phyloP scores from a whole-genome alignment of 208 protist species.

The Zelonia costaricensis region DNA sequence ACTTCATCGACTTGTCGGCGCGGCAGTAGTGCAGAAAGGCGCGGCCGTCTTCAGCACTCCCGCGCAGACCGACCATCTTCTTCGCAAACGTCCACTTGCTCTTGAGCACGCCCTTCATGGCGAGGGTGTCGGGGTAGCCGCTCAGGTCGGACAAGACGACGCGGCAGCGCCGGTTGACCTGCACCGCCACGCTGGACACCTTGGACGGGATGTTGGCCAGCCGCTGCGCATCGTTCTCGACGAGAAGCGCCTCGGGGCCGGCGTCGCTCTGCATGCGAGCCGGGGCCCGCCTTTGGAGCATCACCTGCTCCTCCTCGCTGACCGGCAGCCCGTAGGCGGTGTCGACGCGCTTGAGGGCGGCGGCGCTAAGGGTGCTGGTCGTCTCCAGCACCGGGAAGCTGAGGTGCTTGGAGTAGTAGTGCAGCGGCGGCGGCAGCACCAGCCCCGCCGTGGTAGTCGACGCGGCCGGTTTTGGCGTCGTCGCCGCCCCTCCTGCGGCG shows the following conservation, averaged over 20 bases:
- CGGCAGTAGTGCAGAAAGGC: conserved; percentile 71
- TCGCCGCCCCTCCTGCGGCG: background rate
- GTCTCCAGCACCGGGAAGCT: conserved; percentile 76
- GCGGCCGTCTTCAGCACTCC: conserved; percentile 53
- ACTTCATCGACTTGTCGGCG: conserved; percentile 75
- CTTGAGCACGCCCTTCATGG: conserved; percentile 64
- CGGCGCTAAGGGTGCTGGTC: conserved; percentile 40
- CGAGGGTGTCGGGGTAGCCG: conserved; percentile 63
- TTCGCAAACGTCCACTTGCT: conserved; percentile 72
- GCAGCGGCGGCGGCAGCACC: conserved; percentile 65
- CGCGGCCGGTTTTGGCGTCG: background rate
- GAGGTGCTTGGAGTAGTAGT: conserved; percentile 63
- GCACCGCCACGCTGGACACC: conserved; percentile 30
- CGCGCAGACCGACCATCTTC: conserved; percentile 77
- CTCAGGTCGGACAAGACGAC: conserved; percentile 76
- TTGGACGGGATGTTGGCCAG: conserved; percentile 88
- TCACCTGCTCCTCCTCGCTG: conserved; percentile 66
- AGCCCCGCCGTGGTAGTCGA: conserved; percentile 43
- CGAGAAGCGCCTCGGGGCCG: conserved; percentile 51
- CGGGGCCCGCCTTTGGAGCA: conserved; percentile 68
- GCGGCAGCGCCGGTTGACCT: conserved; percentile 41
- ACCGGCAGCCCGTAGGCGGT: conserved; percentile 82
- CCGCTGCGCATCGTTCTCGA: conserved; percentile 84
- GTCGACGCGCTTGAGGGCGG: conserved; percentile 47
- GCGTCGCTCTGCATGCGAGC: conserved; percentile 54